phyloP scores from a whole-genome alignment of 129 eudicot species.

The Pittosporum tobira region DNA sequence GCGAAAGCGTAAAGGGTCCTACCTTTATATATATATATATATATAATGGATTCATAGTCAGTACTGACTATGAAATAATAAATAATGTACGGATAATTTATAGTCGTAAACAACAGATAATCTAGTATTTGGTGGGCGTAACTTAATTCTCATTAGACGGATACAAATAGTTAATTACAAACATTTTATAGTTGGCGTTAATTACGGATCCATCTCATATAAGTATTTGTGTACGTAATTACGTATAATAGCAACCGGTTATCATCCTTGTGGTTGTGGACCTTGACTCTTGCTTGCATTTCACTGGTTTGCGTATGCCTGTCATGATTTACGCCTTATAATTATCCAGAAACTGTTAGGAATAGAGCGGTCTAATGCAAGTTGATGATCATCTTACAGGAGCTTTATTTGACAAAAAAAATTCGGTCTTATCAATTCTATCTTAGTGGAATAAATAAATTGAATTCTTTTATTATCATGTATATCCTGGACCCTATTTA shows the following conservation, averaged over 20 bases:
- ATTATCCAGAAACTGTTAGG: not conserved
- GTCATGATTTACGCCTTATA: not conserved
- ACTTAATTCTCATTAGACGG: too few relatives aligned
- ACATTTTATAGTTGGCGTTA: too few relatives aligned
- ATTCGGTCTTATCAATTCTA: not conserved
- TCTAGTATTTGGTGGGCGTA: too few relatives aligned
- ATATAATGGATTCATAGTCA: too few relatives aligned
- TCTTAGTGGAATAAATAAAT: too few relatives aligned
- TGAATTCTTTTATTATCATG: not conserved
- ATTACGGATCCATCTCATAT: too few relatives aligned
- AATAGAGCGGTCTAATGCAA: not conserved
- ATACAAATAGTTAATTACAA: too few relatives aligned
- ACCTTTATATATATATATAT: not conserved
- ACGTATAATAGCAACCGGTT: not conserved
- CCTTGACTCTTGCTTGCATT: slow-evolving; percentile 3
- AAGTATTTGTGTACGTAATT: not conserved
- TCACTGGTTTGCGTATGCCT: not conserved
- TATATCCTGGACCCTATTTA: slow-evolving; percentile 5
- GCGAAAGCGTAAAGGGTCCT: slow-evolving; percentile 7
- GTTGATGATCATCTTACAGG: not conserved
- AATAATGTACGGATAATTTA: too few relatives aligned
- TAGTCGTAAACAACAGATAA: too few relatives aligned
- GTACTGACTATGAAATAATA: too few relatives aligned
- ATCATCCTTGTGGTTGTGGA: slow-evolving; percentile 5
- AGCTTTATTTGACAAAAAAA: slow-evolving; percentile 3